These are phyloP conservation scores for Podosphaera xanthii DNA, from an alignment of 2,329 filamentous ascomycete species.

Conservation along the genomic window DNA sequence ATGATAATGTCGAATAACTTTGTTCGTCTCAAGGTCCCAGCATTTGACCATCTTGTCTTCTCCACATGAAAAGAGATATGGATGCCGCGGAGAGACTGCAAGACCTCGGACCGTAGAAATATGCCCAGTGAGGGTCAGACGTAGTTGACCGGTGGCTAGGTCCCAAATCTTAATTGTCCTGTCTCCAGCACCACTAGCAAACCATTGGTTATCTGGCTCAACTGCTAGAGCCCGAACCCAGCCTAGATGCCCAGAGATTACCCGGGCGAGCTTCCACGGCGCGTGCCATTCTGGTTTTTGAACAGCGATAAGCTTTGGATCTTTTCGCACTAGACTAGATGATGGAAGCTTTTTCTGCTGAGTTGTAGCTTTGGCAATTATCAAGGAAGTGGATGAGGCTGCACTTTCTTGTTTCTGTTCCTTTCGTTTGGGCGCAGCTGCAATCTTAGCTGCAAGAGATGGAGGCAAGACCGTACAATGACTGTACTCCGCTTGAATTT, in stretches of 20 bases:
- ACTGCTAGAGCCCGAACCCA: constrained; percentile 83
- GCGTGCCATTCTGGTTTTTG: constrained; percentile 85
- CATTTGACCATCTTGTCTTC: constrained; percentile 99
- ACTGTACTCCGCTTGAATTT: constrained; percentile 41
- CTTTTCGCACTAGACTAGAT: constrained; percentile 34
- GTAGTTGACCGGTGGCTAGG: constrained; percentile 63
- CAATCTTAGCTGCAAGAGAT: constrained; percentile 57
- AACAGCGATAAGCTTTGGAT: constrained; percentile 29
- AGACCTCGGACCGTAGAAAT: constrained; percentile 84
- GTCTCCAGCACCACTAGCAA: constrained; percentile 85
- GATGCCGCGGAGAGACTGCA: constrained; percentile 78
- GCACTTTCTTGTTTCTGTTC: constrained; percentile 27
- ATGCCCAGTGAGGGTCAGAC: constrained; percentile 75
- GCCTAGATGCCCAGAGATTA: constrained; percentile 86
- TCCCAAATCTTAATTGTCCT: constrained; percentile 99
- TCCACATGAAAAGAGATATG: constrained; percentile 90
- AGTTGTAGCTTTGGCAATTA: constrained; percentile 30
- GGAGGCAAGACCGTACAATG: constrained; percentile 56
- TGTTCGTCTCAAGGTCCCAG: constrained; percentile 99
- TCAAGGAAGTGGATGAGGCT: constrained; percentile 31
- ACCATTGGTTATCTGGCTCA: constrained; percentile 94
- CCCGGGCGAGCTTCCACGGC: constrained; percentile 95
- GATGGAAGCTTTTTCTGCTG: constrained; percentile 25
- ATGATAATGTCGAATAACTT: constrained; percentile 93
- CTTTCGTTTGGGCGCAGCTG: constrained; percentile 36